These are phyloP conservation scores for Annulohypoxylon nitens DNA, from an alignment of 495 filamentous ascomycete genomes.

Conservation along the genomic window DNA sequence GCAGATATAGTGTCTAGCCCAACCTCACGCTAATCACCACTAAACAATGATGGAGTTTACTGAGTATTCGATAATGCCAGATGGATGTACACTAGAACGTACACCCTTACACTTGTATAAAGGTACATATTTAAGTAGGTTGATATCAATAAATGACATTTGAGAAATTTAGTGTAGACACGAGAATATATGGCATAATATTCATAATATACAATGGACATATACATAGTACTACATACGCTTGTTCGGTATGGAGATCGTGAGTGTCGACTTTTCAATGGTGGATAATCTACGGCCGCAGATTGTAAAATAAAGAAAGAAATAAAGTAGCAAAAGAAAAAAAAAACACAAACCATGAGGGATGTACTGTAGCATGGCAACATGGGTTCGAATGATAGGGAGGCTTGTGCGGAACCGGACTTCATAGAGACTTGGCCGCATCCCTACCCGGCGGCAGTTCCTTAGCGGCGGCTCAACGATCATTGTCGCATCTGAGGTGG, in stretches of 20 bases:
- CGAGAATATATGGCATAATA: neutral
- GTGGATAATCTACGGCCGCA: slow-evolving; percentile 47
- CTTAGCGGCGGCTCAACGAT: slow-evolving; percentile 49
- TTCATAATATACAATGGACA: neutral
- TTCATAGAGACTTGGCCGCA: slow-evolving; percentile 42
- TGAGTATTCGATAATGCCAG: neutral
- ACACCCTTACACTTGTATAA: neutral
- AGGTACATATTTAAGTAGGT: no score
- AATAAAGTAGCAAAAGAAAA: slow-evolving; percentile 3
- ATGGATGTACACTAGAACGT: neutral
- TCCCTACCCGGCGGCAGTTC: slow-evolving; percentile 47
- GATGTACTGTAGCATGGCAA: slow-evolving; percentile 35
- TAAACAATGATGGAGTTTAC: neutral
- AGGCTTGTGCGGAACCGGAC: slow-evolving; percentile 49
- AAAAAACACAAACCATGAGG: slow-evolving; percentile 19
- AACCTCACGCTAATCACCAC: neutral
- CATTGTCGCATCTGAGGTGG: slow-evolving; percentile 46
- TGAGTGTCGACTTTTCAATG: slow-evolving; percentile 39
- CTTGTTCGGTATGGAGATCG: slow-evolving; percentile 35
- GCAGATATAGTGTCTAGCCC: neutral
- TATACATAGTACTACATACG: slow-evolving; percentile 16
- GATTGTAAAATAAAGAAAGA: slow-evolving; percentile 24
- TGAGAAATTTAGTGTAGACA: slow-evolving; percentile 13
- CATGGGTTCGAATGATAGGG: slow-evolving; percentile 46
- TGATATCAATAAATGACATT: neutral